Conservation (phyloP, 495 filamentous ascomycete genomes). For the Aspergillus bridgeri region DNA sequence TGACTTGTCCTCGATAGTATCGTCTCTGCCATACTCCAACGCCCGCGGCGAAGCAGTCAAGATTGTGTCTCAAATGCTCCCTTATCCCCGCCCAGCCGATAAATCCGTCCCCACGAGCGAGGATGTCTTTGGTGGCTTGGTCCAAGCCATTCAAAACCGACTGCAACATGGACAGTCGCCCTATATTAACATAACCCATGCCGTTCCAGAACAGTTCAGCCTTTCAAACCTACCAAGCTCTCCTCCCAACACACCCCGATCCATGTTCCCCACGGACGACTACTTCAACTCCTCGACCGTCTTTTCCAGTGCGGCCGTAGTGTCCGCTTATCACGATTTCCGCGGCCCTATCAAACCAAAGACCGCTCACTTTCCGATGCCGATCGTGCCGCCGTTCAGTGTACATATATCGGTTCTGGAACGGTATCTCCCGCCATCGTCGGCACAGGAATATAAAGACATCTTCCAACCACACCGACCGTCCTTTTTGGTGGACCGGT, state of each 20-base stretch:
- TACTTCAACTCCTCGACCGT: slow-evolving; percentile 55
- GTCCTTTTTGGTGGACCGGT: slow-evolving; percentile 64
- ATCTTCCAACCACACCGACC: slow-evolving; percentile 55
- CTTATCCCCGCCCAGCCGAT: slow-evolving; percentile 54
- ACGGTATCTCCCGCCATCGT: slow-evolving; percentile 67
- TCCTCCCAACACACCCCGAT: slow-evolving; percentile 56
- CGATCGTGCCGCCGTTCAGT: slow-evolving; percentile 61
- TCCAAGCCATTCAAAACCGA: slow-evolving; percentile 51
- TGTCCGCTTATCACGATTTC: slow-evolving; percentile 54
- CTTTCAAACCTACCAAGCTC: slow-evolving; percentile 59
- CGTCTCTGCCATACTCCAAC: slow-evolving; percentile 34
- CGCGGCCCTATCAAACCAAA: slow-evolving; percentile 42
- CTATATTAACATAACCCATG: slow-evolving; percentile 63
- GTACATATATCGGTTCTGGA: slow-evolving; percentile 66
- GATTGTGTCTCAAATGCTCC: slow-evolving; percentile 60
- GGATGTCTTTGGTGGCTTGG: slow-evolving; percentile 46
- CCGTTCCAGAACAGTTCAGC: slow-evolving; percentile 59
- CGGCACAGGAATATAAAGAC: slow-evolving; percentile 55
- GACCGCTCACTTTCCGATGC: slow-evolving; percentile 49
- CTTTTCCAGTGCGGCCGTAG: slow-evolving; percentile 56
- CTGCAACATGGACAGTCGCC: slow-evolving; percentile 43
- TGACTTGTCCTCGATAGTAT: slow-evolving; percentile 23
- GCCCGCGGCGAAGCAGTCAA: slow-evolving; percentile 45
- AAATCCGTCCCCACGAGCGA: slow-evolving; percentile 32
- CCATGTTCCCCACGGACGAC: slow-evolving; percentile 41